Base-by-base conservation (phyloP, 441 rosid genomes). In the Iberis amara region DNA sequence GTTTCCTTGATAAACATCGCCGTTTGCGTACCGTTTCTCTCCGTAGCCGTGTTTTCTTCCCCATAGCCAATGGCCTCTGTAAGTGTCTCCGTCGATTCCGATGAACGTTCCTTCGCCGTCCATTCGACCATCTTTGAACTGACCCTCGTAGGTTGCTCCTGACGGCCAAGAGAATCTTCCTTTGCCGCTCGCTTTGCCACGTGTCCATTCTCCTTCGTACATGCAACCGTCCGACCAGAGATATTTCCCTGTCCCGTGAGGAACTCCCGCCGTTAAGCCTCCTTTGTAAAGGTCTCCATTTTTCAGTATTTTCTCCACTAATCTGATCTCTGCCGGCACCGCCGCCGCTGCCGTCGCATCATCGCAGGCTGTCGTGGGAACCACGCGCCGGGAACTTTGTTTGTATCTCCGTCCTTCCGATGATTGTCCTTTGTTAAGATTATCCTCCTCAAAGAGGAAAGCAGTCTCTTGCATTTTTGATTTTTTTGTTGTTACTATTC, bases 121-220 rank as follows among this genome's bases (percentile, higher is more conserved):
- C 70, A 70, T 70, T 7, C 67, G 59, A 11, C 74, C 74, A 6
- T 62, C 70, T 36, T 65, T 59, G 48, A 70, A 70, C 47, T 60
- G 70, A 8, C 74, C 74, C 47, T 70, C 70, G 39, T 70, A 70
- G 11, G 74, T 70, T 0, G 74, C 74, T 7, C 74, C 74, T 0
- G 74, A 70, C 0, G 74, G 74, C 74, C 74, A 70, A 7, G 70
- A 60, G 21, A 65, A 70, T 8, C 65, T 44, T n/a, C 74, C 74
- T 57, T 70, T 65, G 1, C 74, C 74, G 4, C 70, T 59, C 8
- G 74, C 74, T 56, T 65, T 65, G 3, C 74, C 74, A 10, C 67
- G 69, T 52, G 54, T 60, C 74, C 74, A 70, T 8, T 60, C 63
- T 2, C 74, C 74, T 47, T 64, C 70, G 54, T 70, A 70, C 67